Conservation (phyloP, 2,329 filamentous ascomycete genomes). For the Fusarium sp. region DNA sequence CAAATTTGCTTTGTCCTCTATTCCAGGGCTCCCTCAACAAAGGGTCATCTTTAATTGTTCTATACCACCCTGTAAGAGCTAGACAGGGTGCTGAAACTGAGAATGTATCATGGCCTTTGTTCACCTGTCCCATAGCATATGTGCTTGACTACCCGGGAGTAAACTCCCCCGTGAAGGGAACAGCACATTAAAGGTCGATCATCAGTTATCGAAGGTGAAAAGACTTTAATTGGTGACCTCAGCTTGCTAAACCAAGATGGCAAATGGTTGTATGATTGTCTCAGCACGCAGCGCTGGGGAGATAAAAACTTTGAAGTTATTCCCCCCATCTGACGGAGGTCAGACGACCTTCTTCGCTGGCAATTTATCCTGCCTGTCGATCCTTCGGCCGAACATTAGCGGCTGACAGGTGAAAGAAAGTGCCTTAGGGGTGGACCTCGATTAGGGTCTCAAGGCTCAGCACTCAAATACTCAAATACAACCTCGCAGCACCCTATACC, state of each 20-base stretch:
- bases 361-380: background rate
- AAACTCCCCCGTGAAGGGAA: background rate
- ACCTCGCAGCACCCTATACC: background rate
- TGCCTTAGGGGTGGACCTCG: background rate
- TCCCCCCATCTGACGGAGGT: background rate
- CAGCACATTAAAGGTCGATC: background rate
- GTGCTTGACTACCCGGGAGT: background rate
- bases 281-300: background rate
- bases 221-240: background rate
- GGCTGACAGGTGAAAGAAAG: background rate
- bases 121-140: background rate
- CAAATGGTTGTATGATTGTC: background rate
- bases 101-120: background rate
- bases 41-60: background rate
- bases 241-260: background rate
- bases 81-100: background rate
- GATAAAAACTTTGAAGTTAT: background rate
- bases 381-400: background rate
- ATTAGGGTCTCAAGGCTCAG: background rate
- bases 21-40: background rate
- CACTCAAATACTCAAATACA: background rate
- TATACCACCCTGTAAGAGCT: background rate
- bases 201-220: background rate
- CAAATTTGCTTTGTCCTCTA: background rate
- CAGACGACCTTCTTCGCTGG: background rate